These are phyloP conservation scores for Teratosphaeria epicoccoides DNA, from an alignment of 2,329 filamentous ascomycete genomes.

Conservation along the genomic window DNA sequence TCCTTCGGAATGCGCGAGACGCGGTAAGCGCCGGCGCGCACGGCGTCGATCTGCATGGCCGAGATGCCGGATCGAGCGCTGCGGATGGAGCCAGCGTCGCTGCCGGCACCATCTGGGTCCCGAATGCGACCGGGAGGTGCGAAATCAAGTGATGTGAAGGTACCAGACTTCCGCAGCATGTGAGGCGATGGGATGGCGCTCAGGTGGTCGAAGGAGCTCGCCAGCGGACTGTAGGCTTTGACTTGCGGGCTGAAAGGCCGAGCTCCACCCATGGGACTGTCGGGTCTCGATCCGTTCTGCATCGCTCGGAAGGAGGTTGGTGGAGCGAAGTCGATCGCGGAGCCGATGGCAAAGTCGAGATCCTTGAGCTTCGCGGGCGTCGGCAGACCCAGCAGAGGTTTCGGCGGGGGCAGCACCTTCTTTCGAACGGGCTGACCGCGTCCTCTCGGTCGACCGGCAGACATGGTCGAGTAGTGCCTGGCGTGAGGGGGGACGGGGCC, in stretches of 20 bases:
- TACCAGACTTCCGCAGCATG: slow-evolving; percentile 62
- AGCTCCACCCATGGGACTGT: slow-evolving; percentile 47
- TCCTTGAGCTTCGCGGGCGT: slow-evolving; percentile 83
- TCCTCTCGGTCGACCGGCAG: slow-evolving; percentile 17
- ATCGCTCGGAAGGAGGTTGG: slow-evolving; percentile 52
- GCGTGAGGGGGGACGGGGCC: slow-evolving; percentile 22
- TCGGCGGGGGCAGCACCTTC: slow-evolving; percentile 59
- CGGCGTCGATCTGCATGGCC: slow-evolving; percentile 54
- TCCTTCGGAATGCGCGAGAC: slow-evolving; percentile 75
- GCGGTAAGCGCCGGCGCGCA: slow-evolving; percentile 74
- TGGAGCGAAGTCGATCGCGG: slow-evolving; percentile 76
- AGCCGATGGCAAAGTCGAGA: slow-evolving; percentile 49
- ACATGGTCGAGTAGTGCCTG: slow-evolving; percentile 36
- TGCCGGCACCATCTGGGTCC: slow-evolving; percentile 47
- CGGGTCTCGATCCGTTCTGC: slow-evolving; percentile 52
- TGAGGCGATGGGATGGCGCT: slow-evolving; percentile 79
- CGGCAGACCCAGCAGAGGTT: slow-evolving; percentile 63
- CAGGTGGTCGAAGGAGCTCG: slow-evolving; percentile 78
- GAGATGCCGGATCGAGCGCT: slow-evolving; percentile 74
- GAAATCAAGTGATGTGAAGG: slow-evolving; percentile 72
- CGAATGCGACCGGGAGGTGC: slow-evolving; percentile 56
- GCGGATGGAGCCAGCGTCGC: slow-evolving; percentile 41
- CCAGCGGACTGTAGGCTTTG: slow-evolving; percentile 65
- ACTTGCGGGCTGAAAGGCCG: slow-evolving; percentile 65
- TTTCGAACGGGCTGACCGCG: slow-evolving; percentile 31